Conservation (phyloP, 2,329 filamentous ascomycete species). For the Diaporthe vexans region DNA sequence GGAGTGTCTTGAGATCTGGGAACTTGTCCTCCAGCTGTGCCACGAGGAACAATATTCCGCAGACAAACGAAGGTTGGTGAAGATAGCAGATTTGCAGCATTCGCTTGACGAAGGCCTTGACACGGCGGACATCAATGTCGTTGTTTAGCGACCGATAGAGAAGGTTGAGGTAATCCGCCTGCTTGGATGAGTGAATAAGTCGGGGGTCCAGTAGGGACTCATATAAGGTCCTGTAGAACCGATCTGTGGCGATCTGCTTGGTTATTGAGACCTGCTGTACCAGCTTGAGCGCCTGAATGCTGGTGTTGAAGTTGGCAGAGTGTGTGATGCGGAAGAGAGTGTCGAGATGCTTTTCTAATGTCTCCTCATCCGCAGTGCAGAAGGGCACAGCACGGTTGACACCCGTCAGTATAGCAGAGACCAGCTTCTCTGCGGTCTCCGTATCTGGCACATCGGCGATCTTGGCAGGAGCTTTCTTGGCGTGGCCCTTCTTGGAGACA, state of each 20-base stretch:
- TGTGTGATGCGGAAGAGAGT: constrained; percentile 97
- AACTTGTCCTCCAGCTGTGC: constrained; percentile 85
- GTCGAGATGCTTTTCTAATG: constrained; percentile 89
- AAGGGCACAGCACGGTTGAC: constrained; percentile 98
- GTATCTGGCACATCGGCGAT: constrained; percentile 62
- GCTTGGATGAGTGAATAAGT: constrained; percentile 90
- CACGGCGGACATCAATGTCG: constrained; percentile 89
- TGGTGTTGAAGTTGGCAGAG: constrained; percentile 98
- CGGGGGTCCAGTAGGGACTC: constrained; percentile 94
- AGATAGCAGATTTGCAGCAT: constrained; percentile 88
- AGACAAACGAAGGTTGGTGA: constrained; percentile 93
- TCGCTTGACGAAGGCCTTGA: constrained; percentile 96
- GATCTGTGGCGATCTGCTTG: constrained; percentile 85
- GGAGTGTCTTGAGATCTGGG: constrained; percentile 81
- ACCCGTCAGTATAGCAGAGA: constrained; percentile 91
- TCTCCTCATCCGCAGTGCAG: constrained; percentile 82
- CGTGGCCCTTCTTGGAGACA: constrained; percentile 48
- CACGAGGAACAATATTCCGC: constrained; percentile 91
- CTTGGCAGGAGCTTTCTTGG: constrained; percentile 49
- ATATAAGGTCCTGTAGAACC: constrained; percentile 96
- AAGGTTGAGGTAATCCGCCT: constrained; percentile 94
- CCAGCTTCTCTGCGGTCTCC: constrained; percentile 89
- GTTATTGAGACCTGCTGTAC: constrained; percentile 91
- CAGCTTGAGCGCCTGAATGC: constrained; percentile 92
- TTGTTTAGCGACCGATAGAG: constrained; percentile 89